Evolutionary conservation across 345 rosid species (phyloP).

Genomic region (Nasturtium officinale): DNA sequence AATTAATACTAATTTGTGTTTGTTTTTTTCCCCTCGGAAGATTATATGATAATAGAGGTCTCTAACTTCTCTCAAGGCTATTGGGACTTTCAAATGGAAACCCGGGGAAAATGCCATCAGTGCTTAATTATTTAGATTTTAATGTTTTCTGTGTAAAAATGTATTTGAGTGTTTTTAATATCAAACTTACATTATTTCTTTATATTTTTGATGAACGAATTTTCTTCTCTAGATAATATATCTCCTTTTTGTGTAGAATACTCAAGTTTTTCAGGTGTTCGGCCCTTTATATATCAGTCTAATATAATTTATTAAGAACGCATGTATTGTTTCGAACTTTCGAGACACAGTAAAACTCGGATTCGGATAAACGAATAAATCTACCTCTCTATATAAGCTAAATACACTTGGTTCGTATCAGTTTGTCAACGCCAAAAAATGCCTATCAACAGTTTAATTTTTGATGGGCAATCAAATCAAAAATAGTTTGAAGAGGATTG

Average conservation of each 20-base stretch:
- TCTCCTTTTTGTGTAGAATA: neutral
- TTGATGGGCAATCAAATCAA: neutral
- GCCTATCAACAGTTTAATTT: neutral
- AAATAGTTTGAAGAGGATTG: neutral
- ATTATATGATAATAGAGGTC: neutral
- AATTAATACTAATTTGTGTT: neutral
- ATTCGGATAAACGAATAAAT: neutral
- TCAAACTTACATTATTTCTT: neutral
- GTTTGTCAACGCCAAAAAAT: neutral
- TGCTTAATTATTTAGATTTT: neutral
- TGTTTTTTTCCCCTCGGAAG: neutral
- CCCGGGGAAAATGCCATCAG: neutral
- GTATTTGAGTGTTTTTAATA: neutral
- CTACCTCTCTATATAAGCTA: neutral
- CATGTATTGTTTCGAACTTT: neutral
- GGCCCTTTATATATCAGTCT: neutral
- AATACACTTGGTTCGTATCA: neutral
- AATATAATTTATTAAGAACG: neutral
- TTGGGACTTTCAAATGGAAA: conserved; percentile 10
- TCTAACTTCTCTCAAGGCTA: neutral
- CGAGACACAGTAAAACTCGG: neutral
- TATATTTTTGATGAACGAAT: neutral
- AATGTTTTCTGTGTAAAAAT: neutral
- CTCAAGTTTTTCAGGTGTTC: neutral
- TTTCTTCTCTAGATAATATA: neutral